Conservation (phyloP, 805 yeast species). For the Saccharomycopsis malanga region DNA sequence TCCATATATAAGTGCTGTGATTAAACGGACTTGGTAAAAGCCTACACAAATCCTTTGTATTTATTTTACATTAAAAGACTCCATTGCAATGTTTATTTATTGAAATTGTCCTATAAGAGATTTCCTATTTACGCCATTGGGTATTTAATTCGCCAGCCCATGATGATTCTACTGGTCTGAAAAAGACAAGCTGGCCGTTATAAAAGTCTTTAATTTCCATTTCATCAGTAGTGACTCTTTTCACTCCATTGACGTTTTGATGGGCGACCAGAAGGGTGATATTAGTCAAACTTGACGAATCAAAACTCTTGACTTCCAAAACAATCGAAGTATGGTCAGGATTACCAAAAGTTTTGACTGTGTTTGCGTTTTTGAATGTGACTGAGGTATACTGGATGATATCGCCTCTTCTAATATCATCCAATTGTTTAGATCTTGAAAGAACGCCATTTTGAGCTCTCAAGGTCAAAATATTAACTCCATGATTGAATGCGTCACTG, state of each 20-base stretch:
- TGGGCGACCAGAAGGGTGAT: constrained; percentile 34
- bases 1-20: no score
- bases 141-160: constrained; percentile 35
- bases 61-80: no score
- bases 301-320: neutral
- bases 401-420: constrained; percentile 47
- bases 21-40: no score
- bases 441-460: constrained; percentile 19
- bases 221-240: constrained; percentile 35
- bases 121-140: neutral
- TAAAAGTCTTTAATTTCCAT: constrained; percentile 32
- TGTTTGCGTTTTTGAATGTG: constrained; percentile 32
- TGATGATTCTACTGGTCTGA: constrained; percentile 40
- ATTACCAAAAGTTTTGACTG: constrained; percentile 36
- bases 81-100: no score
- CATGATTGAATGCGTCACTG: constrained; percentile 41
- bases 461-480: constrained; percentile 29
- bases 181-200: constrained; percentile 39
- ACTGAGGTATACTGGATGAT: constrained; percentile 42
- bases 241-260: constrained; percentile 42
- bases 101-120: neutral
- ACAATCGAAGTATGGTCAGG: constrained; percentile 48
- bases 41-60: no score
- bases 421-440: constrained; percentile 28
- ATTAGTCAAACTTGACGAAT: neutral